Evolutionary conservation across 805 yeast species (phyloP), one percentile per base, ranked within the genome.

Genomic region (Kodamaea jinghongensis): DNA sequence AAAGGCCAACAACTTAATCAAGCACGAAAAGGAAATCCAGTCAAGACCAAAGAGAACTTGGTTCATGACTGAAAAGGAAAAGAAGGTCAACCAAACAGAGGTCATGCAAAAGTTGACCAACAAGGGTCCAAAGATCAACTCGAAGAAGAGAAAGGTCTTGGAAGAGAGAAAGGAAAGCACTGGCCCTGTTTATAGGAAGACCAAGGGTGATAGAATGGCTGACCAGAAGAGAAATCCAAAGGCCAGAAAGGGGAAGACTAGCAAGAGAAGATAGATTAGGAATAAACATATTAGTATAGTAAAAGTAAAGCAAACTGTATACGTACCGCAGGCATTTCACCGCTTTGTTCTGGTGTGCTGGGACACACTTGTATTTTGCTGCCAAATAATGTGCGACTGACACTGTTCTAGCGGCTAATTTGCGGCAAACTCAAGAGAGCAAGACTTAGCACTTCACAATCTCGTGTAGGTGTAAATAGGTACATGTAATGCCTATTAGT

Each of bases 41-140:
- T 70, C 96, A 1, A 78, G 97, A 55, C 98, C 99, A 25, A 88
- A 78, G 63, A 80, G 99, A 67, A 93, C 99, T 0, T 93, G 99
- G 99, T 91, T 93, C 62, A 91, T 87, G 64, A 55, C 71, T 25
- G 80, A 76, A 44, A 63, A 61, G 35, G 81, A 78, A 26, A 78
- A 79, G 63, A 66, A 70, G 63, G 66, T 51, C 51, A 67, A 45
- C 60, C 61, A 55, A 58, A 49, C 60, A 12, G 58, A 49, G 37
- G 71, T 58, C 6, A 53, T 64, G 60, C 62, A 58, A 25, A 68
- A 65, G 33, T 56, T 70, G 44, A 62, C 71, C 30, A 70, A 76
- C 42, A 72, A 68, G 40, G 80, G 78, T 40, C 76, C 78, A 55
- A 75, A 73, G 51, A 57, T 73, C 16, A 83, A 81, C 51, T 75